phyloP scores from a whole-genome alignment of 2,329 filamentous ascomycete species.

The Botrytis deweyae region DNA sequence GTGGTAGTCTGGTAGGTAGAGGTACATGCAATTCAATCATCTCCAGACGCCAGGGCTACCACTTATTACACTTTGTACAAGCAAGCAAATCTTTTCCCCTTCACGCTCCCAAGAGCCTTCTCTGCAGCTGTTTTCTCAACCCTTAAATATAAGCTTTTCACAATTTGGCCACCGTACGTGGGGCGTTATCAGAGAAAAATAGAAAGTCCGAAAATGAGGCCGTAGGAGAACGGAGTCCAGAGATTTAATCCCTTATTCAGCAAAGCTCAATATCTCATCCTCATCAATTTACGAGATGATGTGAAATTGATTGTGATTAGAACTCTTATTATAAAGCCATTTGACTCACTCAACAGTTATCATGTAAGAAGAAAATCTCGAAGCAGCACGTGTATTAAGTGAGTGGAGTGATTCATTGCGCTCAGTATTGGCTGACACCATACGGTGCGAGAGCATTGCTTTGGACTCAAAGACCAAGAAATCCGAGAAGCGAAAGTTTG shows the following conservation, averaged over 20 bases:
- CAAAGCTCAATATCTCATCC: neutral
- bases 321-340: neutral
- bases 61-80: neutral
- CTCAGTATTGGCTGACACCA: conserved; percentile 22
- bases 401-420: conserved; percentile 20
- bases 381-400: conserved; percentile 31
- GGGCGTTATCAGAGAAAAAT: conserved; percentile 32
- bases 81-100: neutral
- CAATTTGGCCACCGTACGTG: conserved; percentile 30
- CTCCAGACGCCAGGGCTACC: too few relatives aligned
- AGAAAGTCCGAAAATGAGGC: conserved; percentile 33
- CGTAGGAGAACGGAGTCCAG: conserved; percentile 17
- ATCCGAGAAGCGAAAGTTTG: neutral
- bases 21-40: too few relatives aligned
- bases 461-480: conserved; percentile 8
- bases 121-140: neutral
- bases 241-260: neutral
- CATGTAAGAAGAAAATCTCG: conserved; percentile 25
- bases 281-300: conserved; percentile 9
- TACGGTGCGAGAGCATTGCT: conserved; percentile 2
- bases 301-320: neutral
- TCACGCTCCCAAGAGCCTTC: neutral
- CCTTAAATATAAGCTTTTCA: conserved; percentile 4
- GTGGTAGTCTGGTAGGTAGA: neutral
- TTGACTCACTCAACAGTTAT: conserved; percentile 14